Evolutionary conservation across 2,329 filamentous ascomycete genomes (phyloP).

Genomic region (Calonectria hawksworthii): DNA sequence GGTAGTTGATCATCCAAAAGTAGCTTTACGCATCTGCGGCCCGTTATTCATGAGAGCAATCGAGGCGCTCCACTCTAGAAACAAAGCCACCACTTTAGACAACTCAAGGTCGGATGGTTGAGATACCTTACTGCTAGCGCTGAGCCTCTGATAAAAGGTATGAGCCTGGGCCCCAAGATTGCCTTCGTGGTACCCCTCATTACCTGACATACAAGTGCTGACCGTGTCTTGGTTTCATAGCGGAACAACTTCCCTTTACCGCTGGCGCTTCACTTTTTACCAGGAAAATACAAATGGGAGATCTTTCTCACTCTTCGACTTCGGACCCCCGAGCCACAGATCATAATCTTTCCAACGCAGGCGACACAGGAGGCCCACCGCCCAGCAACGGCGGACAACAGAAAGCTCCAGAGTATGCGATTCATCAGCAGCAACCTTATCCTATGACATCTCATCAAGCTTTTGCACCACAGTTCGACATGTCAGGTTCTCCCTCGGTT

Average conservation of each 20-base stretch:
- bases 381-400: conserved; percentile 26
- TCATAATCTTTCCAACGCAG: conserved; percentile 23
- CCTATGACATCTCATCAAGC: conserved; percentile 53
- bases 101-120: conserved; percentile 13
- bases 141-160: conserved; percentile 12
- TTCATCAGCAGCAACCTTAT: conserved; percentile 40
- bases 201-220: neutral
- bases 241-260: neutral
- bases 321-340: conserved; percentile 30
- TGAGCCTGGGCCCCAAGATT: neutral
- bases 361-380: conserved; percentile 22
- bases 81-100: conserved; percentile 9
- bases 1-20: conserved; percentile 27
- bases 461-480: conserved; percentile 59
- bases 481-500: conserved; percentile 48
- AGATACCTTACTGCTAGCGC: neutral
- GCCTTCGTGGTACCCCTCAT: neutral
- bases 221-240: neutral
- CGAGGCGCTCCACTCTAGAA: conserved; percentile 10
- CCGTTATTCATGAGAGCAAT: conserved; percentile 18
- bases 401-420: conserved; percentile 36
- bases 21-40: conserved; percentile 34
- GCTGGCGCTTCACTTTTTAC: conserved; percentile 12
- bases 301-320: conserved; percentile 35
- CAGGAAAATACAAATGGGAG: conserved; percentile 39